Percentiles rank a stretch among this genome's conserved stretches.
Conservation (phyloP, 139 green algal species). For the Coelastrella sp. region DNA sequence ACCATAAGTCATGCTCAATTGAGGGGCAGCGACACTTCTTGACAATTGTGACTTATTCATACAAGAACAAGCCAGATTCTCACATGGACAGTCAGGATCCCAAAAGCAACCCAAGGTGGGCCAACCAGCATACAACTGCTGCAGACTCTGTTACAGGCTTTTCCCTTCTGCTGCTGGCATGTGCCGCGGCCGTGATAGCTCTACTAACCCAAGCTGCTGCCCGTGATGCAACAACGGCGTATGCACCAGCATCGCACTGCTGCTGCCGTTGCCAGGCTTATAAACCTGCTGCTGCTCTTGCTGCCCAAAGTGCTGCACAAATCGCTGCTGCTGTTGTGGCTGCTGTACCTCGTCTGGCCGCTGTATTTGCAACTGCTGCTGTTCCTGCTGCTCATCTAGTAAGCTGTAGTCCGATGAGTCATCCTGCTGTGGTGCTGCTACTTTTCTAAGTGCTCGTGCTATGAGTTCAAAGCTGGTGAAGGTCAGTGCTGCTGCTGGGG, state of each 20-base stretch:
- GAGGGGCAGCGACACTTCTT: too few species aligned
- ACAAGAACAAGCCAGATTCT: too few species aligned
- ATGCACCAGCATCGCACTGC: not conserved
- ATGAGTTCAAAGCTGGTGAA: conserved; percentile 99
- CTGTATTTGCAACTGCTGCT: conserved; percentile 11
- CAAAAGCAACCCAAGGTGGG: too few species aligned
- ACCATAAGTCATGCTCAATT: too few species aligned
- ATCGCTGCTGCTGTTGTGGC: conserved; percentile 24
- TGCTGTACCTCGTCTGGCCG: not conserved
- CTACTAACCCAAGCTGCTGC: not conserved
- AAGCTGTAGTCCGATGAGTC: not conserved
- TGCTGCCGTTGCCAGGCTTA: not conserved
- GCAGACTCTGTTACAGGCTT: not conserved
- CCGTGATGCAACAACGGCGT: not conserved
- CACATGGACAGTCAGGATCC: too few species aligned
- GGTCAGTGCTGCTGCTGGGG: conserved; percentile 95
- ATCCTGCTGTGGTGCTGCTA: not conserved
- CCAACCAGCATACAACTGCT: too few species aligned
- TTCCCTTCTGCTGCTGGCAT: not conserved
- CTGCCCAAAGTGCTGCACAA: not conserved
- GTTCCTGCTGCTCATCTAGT: conserved; percentile 13
- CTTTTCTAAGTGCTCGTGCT: conserved; percentile 70
- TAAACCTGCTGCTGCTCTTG: not conserved
- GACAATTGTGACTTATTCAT: too few species aligned
- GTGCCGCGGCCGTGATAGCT: not conserved